Evolutionary conservation across 2,329 filamentous ascomycete genomes (phyloP), one percentile per base, ranked within the genome.

Genomic region (Malbranchea cinnamomea): DNA sequence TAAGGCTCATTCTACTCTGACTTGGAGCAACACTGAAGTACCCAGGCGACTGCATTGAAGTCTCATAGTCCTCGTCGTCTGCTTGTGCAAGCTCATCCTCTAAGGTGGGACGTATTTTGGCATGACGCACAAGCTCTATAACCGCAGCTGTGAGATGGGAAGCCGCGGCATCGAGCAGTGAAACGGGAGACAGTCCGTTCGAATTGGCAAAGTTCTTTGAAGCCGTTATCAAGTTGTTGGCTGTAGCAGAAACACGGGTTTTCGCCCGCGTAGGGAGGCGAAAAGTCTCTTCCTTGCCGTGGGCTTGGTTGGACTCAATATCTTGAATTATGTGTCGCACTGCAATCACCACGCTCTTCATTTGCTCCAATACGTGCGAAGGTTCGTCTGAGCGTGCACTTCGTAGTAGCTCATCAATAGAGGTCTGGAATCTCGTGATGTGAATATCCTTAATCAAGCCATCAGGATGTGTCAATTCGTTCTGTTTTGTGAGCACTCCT

Each of bases 141-240:
- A 95, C 68, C 2, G 85, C 75, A 4, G 80, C 74, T 2, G 83
- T 82, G 20, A 95, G 65, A 55, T 98, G 84, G 14, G 82, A 89
- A 5, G 87, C 84, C 2, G 89, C 87, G 3, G 87, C 89, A 52
- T 98, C 89, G 13, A 98, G 64, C 3, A 98, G 60, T 4, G 83
- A 92, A n/a, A 98, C 78, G 0, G 89, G 89, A 1, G 83, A 87
- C 18, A 98, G 69, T 17, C 89, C 89, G 12, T 72, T 74, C 1
- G 83, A 76, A 7, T 72, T 68, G 19, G 80, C 77, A 52, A 89
- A 93, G 48, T 93, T 93, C 60, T 91, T 93, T 19, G 82, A 78
- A 1, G 87, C 83, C 2, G 87, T 95, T 46, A 95, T 94, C 34
- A 98, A 65, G 47, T 87, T 89, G 62, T 95, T 95, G 28, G 89